These are phyloP conservation scores for Lyophyllum atratum DNA, from an alignment of 768 basidiomycete genomes.

Conservation along the genomic window DNA sequence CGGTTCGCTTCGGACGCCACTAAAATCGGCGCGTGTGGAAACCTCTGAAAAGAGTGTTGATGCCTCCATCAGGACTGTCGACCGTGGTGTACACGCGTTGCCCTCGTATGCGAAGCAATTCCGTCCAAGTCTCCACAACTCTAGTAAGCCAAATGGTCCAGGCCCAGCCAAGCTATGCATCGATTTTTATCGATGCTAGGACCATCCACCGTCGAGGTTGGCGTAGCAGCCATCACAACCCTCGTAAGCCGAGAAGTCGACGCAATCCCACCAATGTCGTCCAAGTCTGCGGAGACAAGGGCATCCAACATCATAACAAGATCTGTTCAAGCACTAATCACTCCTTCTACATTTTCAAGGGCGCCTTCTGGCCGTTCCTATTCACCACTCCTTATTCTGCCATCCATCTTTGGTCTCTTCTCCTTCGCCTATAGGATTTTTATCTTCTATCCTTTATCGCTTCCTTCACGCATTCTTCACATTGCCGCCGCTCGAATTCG, in stretches of 20 bases:
- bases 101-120: slow-evolving; percentile 29
- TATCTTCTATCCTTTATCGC: slow-evolving; percentile 49
- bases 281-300: slow-evolving; percentile 45
- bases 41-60: slow-evolving; percentile 51
- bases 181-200: slow-evolving; percentile 30
- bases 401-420: slow-evolving; percentile 44
- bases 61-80: slow-evolving; percentile 34
- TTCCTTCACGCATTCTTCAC: slow-evolving; percentile 44
- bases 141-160: slow-evolving; percentile 35
- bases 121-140: slow-evolving; percentile 38
- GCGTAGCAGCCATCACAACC: slow-evolving; percentile 18
- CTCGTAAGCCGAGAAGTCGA: slow-evolving; percentile 50
- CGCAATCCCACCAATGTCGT: slow-evolving; percentile 42
- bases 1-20: slow-evolving; percentile 32
- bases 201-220: slow-evolving; percentile 21
- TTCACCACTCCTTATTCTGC: slow-evolving; percentile 33
- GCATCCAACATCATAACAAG: slow-evolving; percentile 26
- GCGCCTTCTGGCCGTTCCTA: slow-evolving; percentile 17
- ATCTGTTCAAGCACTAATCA: slow-evolving; percentile 34
- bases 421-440: slow-evolving; percentile 50
- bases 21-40: slow-evolving; percentile 22
- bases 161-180: slow-evolving; percentile 31
- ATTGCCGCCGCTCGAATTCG: slow-evolving; percentile 24
- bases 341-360: slow-evolving; percentile 16
- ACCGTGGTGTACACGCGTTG: slow-evolving; percentile 33